Evolutionary conservation across 2,329 filamentous ascomycete species (phyloP).

Genomic region (Alternaria triticimaculans): DNA sequence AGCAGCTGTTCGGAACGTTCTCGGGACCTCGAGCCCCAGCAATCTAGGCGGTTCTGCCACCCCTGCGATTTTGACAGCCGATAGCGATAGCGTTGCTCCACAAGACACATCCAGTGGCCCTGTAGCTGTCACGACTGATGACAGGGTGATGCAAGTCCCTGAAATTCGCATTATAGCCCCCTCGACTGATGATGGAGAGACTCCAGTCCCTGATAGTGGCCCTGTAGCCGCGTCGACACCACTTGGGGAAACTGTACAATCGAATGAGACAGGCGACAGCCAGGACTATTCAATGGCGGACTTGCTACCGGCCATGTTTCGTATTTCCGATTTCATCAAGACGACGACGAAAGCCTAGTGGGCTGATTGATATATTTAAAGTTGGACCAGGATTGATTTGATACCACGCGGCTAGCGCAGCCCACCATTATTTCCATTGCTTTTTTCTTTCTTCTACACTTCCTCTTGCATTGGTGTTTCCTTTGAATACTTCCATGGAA

Average conservation of each 20-base stretch:
- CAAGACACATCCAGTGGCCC: neutral
- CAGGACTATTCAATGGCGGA: neutral
- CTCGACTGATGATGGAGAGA: neutral
- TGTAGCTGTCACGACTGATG: neutral
- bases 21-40: constrained; percentile 42
- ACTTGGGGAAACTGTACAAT: neutral
- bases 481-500: neutral
- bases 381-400: constrained; percentile 1
- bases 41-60: constrained; percentile 24
- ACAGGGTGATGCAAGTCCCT: neutral
- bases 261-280: neutral
- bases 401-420: constrained; percentile 18
- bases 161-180: neutral
- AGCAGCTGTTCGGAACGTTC: constrained; percentile 49
- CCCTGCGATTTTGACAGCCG: neutral
- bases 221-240: neutral
- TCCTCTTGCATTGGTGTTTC: constrained; percentile 1
- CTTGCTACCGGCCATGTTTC: neutral
- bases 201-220: neutral
- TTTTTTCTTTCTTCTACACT: neutral
- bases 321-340: neutral
- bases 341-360: neutral
- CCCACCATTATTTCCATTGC: constrained; percentile 6
- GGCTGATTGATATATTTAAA: neutral
- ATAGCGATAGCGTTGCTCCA: neutral